Conservation (phyloP, 176 grass and related monocot genomes). For the barley (Hordeum vulgare) region DNA sequence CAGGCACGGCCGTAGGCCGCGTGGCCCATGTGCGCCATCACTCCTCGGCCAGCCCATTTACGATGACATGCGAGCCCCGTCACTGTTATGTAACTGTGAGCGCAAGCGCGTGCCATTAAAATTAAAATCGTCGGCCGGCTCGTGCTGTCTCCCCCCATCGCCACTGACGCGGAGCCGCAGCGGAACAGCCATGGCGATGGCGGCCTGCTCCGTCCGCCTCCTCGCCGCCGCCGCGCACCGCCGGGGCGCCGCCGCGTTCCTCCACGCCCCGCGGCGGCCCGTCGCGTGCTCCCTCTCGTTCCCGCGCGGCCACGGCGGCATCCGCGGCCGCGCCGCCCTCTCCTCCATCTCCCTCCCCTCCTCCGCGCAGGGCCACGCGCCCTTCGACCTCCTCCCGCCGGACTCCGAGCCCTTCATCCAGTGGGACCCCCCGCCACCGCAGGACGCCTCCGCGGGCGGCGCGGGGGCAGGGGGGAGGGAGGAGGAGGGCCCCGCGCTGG, state of each 20-base stretch:
- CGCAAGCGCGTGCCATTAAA: neutral
- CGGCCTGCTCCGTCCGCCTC: slow-evolving; percentile 43
- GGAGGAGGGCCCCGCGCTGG: slow-evolving; percentile 41
- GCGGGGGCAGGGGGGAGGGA: neutral
- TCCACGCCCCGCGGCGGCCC: neutral
- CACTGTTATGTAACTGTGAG: neutral
- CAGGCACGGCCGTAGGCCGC: neutral
- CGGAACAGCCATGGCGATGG: slow-evolving; percentile 46
- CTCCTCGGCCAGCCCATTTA: neutral
- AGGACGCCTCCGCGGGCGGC: neutral
- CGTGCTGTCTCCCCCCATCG: neutral
- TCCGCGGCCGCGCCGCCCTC: slow-evolving; percentile 33
- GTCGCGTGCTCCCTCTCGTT: slow-evolving; percentile 24
- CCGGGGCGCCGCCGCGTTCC: neutral
- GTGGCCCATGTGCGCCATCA: slow-evolving; percentile 7
- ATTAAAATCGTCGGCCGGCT: neutral
- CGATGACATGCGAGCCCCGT: no score
- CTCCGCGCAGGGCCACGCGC: neutral
- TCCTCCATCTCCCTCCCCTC: slow-evolving; percentile 19
- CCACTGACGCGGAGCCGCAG: neutral
- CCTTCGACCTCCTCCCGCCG: slow-evolving; percentile 20
- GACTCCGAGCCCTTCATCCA: slow-evolving; percentile 52
- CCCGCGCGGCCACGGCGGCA: slow-evolving; percentile 1
- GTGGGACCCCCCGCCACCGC: slow-evolving; percentile 43
- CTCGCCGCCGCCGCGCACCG: slow-evolving; percentile 24